Conservation (phyloP, 2,329 filamentous ascomycete species). For the Hirsutella thompsonii region DNA sequence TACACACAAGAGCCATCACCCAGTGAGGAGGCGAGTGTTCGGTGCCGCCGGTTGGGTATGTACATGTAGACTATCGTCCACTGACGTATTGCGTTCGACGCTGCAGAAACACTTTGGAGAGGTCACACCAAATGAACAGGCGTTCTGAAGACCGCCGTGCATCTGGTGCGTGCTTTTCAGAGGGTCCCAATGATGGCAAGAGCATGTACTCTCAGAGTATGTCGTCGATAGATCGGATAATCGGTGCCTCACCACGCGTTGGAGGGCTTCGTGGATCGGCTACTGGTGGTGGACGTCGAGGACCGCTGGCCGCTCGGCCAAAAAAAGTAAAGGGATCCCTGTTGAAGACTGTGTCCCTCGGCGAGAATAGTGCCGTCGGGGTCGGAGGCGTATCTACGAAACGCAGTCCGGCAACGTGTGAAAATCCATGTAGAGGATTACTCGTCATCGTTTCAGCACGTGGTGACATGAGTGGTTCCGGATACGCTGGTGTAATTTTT, state of each 20-base stretch:
- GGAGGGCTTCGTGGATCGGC: conserved; percentile 64
- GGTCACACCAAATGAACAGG: too few species aligned
- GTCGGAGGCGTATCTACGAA: conserved; percentile 40
- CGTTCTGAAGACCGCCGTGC: too few species aligned
- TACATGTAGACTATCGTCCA: too few species aligned
- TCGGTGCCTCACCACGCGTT: conserved; percentile 60
- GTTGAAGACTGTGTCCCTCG: conserved; percentile 37
- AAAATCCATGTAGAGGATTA: conserved; percentile 43
- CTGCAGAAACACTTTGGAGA: too few species aligned
- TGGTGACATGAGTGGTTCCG: conserved; percentile 54
- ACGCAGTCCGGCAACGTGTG: conserved; percentile 33
- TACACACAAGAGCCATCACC: too few species aligned
- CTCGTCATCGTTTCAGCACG: conserved; percentile 60
- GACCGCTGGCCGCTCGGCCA: conserved; percentile 24
- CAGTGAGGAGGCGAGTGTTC: too few species aligned
- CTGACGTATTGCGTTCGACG: too few species aligned
- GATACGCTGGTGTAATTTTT: conserved; percentile 17
- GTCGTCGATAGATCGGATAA: conserved; percentile 67
- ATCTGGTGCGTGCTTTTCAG: too few species aligned
- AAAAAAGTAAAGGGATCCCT: conserved; percentile 40
- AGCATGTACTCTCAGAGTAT: conserved; percentile 38
- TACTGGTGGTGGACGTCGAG: conserved; percentile 35
- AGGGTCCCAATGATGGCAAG: too few species aligned
- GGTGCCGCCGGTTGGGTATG: too few species aligned
- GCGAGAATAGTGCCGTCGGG: conserved; percentile 40